These are phyloP conservation scores for Xerocomus minutiporus DNA, from an alignment of 1,284 basidiomycete species.

Conservation along the genomic window DNA sequence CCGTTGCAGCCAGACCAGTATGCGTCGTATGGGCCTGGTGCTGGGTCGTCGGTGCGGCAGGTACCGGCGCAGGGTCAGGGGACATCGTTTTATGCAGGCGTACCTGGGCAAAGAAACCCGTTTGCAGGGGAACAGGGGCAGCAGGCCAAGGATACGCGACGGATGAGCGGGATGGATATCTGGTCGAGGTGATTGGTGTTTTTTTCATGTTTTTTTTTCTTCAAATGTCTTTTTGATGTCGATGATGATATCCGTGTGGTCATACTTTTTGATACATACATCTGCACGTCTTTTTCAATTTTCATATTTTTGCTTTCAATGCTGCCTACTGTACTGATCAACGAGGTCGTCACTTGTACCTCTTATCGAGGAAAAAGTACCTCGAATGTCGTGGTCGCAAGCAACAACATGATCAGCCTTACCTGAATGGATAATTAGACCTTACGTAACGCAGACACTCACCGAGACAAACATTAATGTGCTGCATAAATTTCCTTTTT, in stretches of 20 bases:
- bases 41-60: conserved; percentile 27
- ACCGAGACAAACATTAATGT: no score
- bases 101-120: conserved; percentile 33
- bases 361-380: not conserved
- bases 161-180: conserved; percentile 66
- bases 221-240: not conserved
- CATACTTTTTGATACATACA: not conserved
- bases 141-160: conserved; percentile 50
- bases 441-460: no score
- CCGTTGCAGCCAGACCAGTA: conserved; percentile 79
- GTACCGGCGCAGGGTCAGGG: conserved; percentile 31
- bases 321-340: not conserved
- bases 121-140: not conserved
- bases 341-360: not conserved
- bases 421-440: no score
- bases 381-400: no score
- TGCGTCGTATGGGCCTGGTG: conserved; percentile 43
- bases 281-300: not conserved
- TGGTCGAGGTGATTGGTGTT: conserved; percentile 60
- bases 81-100: conserved; percentile 63
- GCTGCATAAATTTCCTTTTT: no score
- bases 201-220: not conserved
- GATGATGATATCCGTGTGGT: not conserved
- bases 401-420: no score
- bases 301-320: not conserved